Conservation (phyloP, 2,329 filamentous ascomycete species). For the Zymoseptoria ardabiliae region DNA sequence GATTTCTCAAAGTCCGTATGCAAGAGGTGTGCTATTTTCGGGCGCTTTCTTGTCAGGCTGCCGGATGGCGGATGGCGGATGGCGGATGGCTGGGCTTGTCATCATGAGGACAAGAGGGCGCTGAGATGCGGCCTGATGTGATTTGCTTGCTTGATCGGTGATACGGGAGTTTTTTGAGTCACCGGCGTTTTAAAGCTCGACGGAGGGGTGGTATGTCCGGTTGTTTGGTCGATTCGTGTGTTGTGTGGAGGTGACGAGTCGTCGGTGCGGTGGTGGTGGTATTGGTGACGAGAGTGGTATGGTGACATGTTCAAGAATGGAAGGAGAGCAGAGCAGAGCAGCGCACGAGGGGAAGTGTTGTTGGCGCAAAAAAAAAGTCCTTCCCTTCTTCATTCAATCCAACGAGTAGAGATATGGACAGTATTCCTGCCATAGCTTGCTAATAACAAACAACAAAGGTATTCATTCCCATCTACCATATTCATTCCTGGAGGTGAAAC, state of each 20-base stretch:
- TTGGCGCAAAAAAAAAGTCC: not conserved
- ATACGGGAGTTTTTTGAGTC: not conserved
- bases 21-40: too few species aligned
- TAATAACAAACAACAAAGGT: not conserved
- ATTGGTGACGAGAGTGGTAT: not conserved
- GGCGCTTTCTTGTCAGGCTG: too few species aligned
- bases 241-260: not conserved
- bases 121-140: not conserved
- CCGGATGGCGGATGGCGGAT: not conserved
- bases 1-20: too few species aligned
- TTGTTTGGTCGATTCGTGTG: not conserved
- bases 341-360: not conserved
- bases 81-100: not conserved
- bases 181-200: not conserved
- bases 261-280: not conserved
- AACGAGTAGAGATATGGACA: not conserved
- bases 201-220: not conserved
- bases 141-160: not conserved
- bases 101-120: not conserved
- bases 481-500: not conserved
- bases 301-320: not conserved
- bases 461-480: not conserved
- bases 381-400: not conserved
- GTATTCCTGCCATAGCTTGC: not conserved
- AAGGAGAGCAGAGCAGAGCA: not conserved